Evolutionary conservation across 2,329 filamentous ascomycete species (phyloP).

Genomic region (Fusarium sp.): DNA sequence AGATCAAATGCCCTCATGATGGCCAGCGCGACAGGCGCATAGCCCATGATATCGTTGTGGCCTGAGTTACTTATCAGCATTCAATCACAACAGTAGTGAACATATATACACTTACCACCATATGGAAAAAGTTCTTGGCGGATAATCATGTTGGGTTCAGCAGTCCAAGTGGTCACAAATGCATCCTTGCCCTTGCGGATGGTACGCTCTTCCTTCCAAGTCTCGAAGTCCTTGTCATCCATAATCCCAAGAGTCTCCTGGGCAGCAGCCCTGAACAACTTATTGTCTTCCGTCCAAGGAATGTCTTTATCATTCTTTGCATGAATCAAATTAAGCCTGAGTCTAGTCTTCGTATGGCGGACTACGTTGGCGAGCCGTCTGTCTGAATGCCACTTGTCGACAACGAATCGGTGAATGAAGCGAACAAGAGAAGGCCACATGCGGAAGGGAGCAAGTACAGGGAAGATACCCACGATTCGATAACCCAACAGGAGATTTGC

Average conservation of each 20-base stretch:
- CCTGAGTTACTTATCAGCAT: constrained; percentile 54
- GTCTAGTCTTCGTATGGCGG: constrained; percentile 58
- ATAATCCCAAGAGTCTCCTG: constrained; percentile 57
- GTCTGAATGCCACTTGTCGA: constrained; percentile 85
- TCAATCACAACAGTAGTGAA: background rate
- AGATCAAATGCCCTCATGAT: constrained; percentile 72
- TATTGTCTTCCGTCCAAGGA: constrained; percentile 75
- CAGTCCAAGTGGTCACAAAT: constrained; percentile 59
- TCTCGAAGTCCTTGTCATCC: constrained; percentile 52
- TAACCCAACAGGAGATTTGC: constrained; percentile 80
- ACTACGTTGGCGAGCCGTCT: constrained; percentile 70
- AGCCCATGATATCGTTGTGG: constrained; percentile 76
- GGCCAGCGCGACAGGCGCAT: constrained; percentile 70
- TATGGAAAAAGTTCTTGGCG: constrained; percentile 65
- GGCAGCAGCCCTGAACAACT: constrained; percentile 69
- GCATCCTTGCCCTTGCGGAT: constrained; percentile 56
- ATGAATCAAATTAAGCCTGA: constrained; percentile 80
- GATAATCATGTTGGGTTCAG: constrained; percentile 59
- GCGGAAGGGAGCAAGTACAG: constrained; percentile 79
- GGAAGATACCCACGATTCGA: constrained; percentile 79
- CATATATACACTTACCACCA: constrained; percentile 58
- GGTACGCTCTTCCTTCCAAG: constrained; percentile 59
- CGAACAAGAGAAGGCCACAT: constrained; percentile 72
- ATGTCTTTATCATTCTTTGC: constrained; percentile 86
- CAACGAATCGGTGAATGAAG: constrained; percentile 69